Evolutionary conservation across 306 rosid species (phyloP).

Genomic region (Cercis canadensis): DNA sequence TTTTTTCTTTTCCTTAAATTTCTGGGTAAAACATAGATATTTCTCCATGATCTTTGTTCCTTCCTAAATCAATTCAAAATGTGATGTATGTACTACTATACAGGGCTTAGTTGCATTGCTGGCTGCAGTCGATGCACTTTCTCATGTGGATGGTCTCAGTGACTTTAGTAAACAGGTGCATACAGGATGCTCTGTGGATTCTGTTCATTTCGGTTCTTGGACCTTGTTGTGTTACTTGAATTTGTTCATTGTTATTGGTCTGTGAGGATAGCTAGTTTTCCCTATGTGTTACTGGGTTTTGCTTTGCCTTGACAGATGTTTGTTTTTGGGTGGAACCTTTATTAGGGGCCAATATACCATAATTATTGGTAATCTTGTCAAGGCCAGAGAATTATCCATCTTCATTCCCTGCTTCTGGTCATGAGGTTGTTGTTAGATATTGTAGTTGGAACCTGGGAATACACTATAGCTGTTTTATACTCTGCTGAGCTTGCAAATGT

Average conservation of each 20-base stretch:
- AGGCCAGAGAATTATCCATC: conserved; percentile 21
- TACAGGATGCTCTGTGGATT: conserved; percentile 28
- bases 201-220: conserved; percentile 22
- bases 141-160: conserved; percentile 63
- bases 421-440: conserved; percentile 15
- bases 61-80: conserved; percentile 21
- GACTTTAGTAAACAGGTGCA: conserved; percentile 78
- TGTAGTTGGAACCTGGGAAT: conserved; percentile 11
- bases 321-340: conserved; percentile 3
- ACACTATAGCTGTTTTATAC: conserved; percentile 17
- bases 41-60: conserved; percentile 28
- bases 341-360: conserved; percentile 18
- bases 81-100: conserved; percentile 33
- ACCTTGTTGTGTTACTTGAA: conserved; percentile 17
- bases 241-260: conserved; percentile 19
- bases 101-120: conserved; percentile 88
- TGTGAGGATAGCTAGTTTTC: conserved; percentile 24
- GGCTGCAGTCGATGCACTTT: conserved; percentile 89
- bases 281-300: conserved; percentile 3
- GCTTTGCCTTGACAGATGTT: conserved; percentile 20
- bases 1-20: conserved; percentile 10
- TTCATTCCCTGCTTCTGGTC: conserved; percentile 25
- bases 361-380: conserved; percentile 19
- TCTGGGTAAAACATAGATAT: not conserved
- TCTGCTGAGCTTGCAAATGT: not conserved